Base-by-base conservation (phyloP, 306 rosid species). In the Inga leiocalycina region DNA sequence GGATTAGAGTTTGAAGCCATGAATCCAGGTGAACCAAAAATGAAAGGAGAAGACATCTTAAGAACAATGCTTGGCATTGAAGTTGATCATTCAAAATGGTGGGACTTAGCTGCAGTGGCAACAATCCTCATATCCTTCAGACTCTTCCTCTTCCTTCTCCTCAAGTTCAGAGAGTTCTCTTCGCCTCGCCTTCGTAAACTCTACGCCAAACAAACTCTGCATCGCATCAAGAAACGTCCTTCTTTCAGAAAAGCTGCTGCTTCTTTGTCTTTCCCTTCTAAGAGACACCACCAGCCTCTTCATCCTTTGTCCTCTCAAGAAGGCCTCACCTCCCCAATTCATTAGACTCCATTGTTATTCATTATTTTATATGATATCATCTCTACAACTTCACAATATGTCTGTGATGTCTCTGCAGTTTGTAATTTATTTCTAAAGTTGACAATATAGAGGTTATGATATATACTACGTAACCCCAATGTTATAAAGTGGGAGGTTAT, bases 311-410 rank as follows among this genome's bases (percentile, higher is more conserved):
- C 97, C 77, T 87, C 83, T 65, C 97, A 91, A 83, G 97, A 92
- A 85, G 96, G 91, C 77, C 94, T 95, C 83, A 88, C 89, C 87
- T 95, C 98, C 52, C 98, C 98, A 10, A 48, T 86, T 61, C 87
- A 80, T 54, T 94, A 65, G 43, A 34, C 1, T 4, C 10, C 70
- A 27, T 30, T 32, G 0, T 4, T 32, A 64, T 24, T 24, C 34
- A 59, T 30, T 17, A 20, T 20, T 20, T 1, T 2, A 19, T 20
- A 52, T 56, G n/a, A 7, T 27, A 56, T 52, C 24, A 54, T 54
- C 62, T 52, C 64, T 20, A n/a, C 24, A 6, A 9, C 30, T 57
- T 19, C 24, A 57, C 43, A 2, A 4, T 49, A 49, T 14, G 19
- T 49, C 19, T 4, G 3, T n/a, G 4, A 17, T 57, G 30, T 57